phyloP scores from a whole-genome alignment of 2,329 filamentous ascomycete genomes.

The Claviceps spartinae region DNA sequence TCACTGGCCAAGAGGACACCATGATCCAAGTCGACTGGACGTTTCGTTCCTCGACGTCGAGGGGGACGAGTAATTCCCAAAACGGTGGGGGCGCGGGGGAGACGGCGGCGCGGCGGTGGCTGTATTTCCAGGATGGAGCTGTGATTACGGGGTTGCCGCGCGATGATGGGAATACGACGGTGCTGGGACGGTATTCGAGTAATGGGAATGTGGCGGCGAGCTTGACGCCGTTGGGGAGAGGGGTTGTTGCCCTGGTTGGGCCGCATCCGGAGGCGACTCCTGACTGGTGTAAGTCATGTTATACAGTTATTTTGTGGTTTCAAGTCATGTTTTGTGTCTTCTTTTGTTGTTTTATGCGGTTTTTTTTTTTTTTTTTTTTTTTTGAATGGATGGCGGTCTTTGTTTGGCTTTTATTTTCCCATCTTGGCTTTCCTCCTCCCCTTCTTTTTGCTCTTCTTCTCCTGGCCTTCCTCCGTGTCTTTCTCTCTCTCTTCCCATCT shows the following conservation, averaged over 20 bases:
- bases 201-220: slow-evolving; percentile 13
- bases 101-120: slow-evolving; percentile 9
- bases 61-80: background rate
- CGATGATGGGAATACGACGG: slow-evolving; percentile 1
- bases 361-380: too few relatives aligned
- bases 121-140: slow-evolving; percentile 16
- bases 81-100: slow-evolving; percentile 6
- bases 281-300: slow-evolving; percentile 11
- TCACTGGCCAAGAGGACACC: slow-evolving; percentile 9
- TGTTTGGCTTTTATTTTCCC: too few relatives aligned
- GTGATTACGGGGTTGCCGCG: slow-evolving; percentile 7
- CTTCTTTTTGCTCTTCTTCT: too few relatives aligned
- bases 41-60: slow-evolving; percentile 6
- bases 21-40: slow-evolving; percentile 14
- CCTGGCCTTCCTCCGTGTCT: slow-evolving; percentile 1
- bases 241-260: slow-evolving; percentile 13
- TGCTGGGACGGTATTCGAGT: slow-evolving; percentile 12
- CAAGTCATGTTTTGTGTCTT: too few relatives aligned
- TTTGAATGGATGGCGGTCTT: too few relatives aligned
- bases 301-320: too few relatives aligned
- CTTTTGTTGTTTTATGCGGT: too few relatives aligned
- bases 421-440: too few relatives aligned
- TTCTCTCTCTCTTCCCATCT: background rate
- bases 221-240: slow-evolving; percentile 11
- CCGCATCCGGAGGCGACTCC: slow-evolving; percentile 14